Evolutionary conservation across 495 filamentous ascomycete species (phyloP), one percentile per base, ranked within the genome.

Genomic region (Pyrenopolyporus hunteri): DNA sequence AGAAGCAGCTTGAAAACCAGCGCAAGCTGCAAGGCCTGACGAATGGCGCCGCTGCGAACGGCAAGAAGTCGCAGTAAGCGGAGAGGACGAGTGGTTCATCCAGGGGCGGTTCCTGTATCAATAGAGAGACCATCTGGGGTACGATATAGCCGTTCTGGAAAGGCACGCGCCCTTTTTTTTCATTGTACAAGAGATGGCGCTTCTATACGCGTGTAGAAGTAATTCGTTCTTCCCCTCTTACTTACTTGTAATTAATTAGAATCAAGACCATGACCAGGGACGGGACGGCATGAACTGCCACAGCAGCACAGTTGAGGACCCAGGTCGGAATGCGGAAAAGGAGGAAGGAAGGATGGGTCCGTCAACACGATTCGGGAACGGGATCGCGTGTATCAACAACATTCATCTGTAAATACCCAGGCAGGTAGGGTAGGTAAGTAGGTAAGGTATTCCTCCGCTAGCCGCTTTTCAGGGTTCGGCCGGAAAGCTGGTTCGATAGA

Each of bases 1-100:
- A 85, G 64, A 85, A 83, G 70, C 77, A 79, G 68, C 42, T 70
- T 19, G 78, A 76, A 57, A 81, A 80, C 57, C 64, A 73, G 61
- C 37, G 58, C 31, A 68, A 65, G n/a, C 55, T 59, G 45, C 69
- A 61, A 40, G 20, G 57, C 28, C 19, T 48, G 22, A 47, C 50
- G 2, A 72, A 73, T 39, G 73, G 65, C 0, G 56, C 47, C 0
- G 53, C 67, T 3, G n/a, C n/a, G n/a, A 72, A 72, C 35, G 69
- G 69, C 26, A 73, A 71, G 60, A 73, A 73, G 50, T 42, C 57
- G 48, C 60, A 69, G 54, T 74, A 63, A 50, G 14, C 22, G 22
- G 2, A 13, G 20, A 7, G n/a, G 13, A 10, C 28, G 19, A 45
- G 33, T 25, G 14, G 29, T n/a, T n/a, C n/a, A n/a, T n/a, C n/a